Evolutionary conservation across 192 early-diverging fungal genomes (phyloP), one percentile per base, ranked within the genome.

Genomic region (Chytriomyces sp.): DNA sequence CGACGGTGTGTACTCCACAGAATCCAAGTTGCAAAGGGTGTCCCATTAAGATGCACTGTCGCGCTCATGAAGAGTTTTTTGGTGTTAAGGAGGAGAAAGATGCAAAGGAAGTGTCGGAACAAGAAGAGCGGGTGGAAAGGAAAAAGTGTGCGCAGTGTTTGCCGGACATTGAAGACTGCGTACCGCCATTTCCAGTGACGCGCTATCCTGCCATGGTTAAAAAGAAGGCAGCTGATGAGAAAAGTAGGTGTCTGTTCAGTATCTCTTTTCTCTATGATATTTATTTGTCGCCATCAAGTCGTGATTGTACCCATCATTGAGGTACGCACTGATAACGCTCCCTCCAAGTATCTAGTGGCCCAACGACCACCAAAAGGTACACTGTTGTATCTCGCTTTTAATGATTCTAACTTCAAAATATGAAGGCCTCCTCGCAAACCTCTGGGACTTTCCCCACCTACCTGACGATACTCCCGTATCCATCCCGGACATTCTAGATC

Each of bases 401-500:
- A n/a, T n/a, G n/a, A n/a, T n/a, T n/a, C n/a, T n/a, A n/a, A n/a
- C n/a, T n/a, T n/a, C n/a, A n/a, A n/a, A n/a, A n/a, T n/a, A n/a
- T 6, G 49, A 30, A 73, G 77, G 91, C 3, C 73, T 92, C 34
- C 53, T 92, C 17, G 90, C 90, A 32, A 90, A 90, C 4, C 80
- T 92, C 33, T 92, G 91, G 91, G 90, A 92, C 73, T 92, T 92
- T 66, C 88, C 89, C 4, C 78, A 77, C 62, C 1, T 67, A 70
- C 30, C 63, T 22, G 44, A 49, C 1, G 22, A 49, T 49, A 14
- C 22, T 49, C 70, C 0, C 41, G 57, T 5, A 56, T 70, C 8
- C 75, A 75, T 59, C 38, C 25, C 14, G 65, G 74, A 30, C 59
- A 74, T 53, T n/a, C n/a, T n/a, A n/a, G n/a, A n/a, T n/a, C n/a